These are phyloP conservation scores for Xylariaceae sp. DNA, from an alignment of 2,329 filamentous ascomycete genomes.

Conservation along the genomic window DNA sequence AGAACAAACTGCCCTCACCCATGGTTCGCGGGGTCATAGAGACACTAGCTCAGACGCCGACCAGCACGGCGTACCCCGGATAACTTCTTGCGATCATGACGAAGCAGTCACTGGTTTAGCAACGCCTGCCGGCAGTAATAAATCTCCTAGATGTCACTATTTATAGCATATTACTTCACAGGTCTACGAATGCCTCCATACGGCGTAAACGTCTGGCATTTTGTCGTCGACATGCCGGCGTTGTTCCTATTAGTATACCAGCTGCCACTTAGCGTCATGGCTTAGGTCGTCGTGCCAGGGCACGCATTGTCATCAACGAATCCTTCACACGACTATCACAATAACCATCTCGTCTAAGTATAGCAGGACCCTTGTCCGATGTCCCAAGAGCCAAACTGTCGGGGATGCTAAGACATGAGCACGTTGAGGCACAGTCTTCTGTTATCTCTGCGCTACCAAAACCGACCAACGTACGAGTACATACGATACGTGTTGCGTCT, in stretches of 20 bases:
- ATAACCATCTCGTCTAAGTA: background rate
- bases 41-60: background rate
- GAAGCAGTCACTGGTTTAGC: background rate
- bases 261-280: background rate
- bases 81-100: slow-evolving; percentile 8
- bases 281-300: background rate
- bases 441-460: background rate
- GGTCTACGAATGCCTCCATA: background rate
- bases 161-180: too few relatives aligned
- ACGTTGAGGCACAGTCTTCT: background rate
- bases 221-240: too few relatives aligned
- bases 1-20: slow-evolving; percentile 9
- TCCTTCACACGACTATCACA: background rate
- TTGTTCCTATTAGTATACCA: background rate
- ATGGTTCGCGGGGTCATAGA: slow-evolving; percentile 1
- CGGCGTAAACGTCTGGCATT: too few relatives aligned
- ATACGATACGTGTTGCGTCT: too few relatives aligned
- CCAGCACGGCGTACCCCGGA: slow-evolving; percentile 3
- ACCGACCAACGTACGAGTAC: background rate
- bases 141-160: too few relatives aligned
- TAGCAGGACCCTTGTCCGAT: background rate
- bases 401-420: background rate
- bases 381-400: background rate
- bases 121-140: background rate
- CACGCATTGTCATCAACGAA: background rate